Conservation (phyloP, 2,329 filamentous ascomycete genomes). For the Penicillium janthinellum region DNA sequence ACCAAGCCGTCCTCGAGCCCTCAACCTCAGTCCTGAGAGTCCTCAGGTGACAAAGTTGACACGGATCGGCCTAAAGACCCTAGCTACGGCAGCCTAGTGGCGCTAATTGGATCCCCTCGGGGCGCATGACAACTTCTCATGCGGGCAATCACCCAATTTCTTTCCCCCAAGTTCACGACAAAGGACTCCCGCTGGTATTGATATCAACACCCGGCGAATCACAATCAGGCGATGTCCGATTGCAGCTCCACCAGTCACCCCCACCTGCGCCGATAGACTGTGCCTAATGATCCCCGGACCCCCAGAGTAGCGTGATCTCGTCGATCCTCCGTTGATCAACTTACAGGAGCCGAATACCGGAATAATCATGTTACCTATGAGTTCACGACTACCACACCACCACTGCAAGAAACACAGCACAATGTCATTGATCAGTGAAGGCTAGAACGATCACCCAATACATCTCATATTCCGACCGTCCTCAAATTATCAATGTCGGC, state of each 20-base stretch:
- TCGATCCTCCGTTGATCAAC: conserved; percentile 1
- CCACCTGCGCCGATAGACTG: neutral
- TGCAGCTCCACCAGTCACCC: neutral
- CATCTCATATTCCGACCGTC: neutral
- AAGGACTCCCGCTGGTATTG: neutral
- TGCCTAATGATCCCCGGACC: neutral
- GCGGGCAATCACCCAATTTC: conserved; percentile 19
- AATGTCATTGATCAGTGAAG: neutral
- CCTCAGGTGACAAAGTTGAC: conserved; percentile 6
- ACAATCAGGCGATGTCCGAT: neutral
- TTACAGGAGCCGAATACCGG: too few species aligned
- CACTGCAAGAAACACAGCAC: neutral
- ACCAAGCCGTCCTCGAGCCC: neutral
- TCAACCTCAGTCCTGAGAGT: neutral
- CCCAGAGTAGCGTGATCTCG: conserved; percentile 2
- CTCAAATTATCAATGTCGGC: neutral
- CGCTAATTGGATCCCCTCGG: conserved; percentile 7
- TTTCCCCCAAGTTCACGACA: neutral
- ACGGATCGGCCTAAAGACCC: conserved; percentile 14
- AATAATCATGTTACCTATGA: conserved; percentile 1
- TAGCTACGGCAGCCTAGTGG: conserved; percentile 1
- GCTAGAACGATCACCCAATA: neutral
- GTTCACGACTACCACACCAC: neutral
- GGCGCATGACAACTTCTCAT: conserved; percentile 26
- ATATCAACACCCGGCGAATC: neutral